phyloP scores from a whole-genome alignment of 257 asterid genomes.

The Catharanthus roseus region DNA sequence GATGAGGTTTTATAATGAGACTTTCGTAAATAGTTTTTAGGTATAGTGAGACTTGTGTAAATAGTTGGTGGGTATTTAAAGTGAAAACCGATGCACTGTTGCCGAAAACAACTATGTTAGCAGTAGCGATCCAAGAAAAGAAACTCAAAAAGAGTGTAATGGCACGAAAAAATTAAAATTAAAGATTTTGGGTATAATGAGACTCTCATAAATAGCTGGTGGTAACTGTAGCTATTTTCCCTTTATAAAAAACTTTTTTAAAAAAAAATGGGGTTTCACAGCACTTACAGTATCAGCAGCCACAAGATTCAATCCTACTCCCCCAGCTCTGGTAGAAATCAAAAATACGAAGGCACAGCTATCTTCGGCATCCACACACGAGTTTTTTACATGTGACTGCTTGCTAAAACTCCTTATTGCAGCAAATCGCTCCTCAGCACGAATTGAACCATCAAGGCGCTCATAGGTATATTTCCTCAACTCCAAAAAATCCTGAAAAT shows the following conservation, averaged over 20 bases:
- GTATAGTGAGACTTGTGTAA: no score
- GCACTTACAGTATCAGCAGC: constrained; percentile 93
- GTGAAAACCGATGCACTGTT: no score
- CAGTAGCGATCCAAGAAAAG: neutral
- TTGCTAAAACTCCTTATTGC: constrained; percentile 89
- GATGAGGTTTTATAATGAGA: no score
- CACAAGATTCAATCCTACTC: constrained; percentile 93
- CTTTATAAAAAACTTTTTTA: no score
- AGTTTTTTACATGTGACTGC: constrained; percentile 27
- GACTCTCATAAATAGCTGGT: no score
- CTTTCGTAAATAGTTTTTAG: no score
- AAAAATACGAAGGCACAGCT: constrained; percentile 62
- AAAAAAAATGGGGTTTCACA: no score
- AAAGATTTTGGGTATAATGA: no score
- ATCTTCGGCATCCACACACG: constrained; percentile 25
- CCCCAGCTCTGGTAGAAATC: constrained; percentile 98
- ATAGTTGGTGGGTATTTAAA: no score
- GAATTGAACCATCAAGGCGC: constrained; percentile 94
- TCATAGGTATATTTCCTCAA: constrained; percentile 78
- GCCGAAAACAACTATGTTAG: no score
- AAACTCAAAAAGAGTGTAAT: neutral
- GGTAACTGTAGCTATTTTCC: no score
- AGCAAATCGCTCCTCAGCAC: constrained; percentile 96
- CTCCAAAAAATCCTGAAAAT: constrained; percentile 75
- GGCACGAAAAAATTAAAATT: neutral